Percentiles rank a stretch among this genome's conserved stretches.
phyloP scores from a whole-genome alignment of 2,329 filamentous ascomycete species.

The Verticillium tricorpus region DNA sequence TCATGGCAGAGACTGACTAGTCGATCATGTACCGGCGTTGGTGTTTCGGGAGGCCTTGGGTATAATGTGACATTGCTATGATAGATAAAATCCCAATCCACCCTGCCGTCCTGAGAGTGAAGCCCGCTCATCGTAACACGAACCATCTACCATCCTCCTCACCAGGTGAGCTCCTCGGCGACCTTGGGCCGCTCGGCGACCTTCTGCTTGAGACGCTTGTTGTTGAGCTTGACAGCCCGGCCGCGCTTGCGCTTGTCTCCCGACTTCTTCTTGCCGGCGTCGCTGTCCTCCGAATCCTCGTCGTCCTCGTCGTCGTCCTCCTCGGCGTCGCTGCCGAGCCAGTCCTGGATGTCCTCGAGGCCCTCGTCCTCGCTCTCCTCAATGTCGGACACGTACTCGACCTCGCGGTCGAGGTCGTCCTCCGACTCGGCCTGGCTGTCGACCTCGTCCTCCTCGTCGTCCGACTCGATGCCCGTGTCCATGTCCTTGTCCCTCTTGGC shows the following conservation, averaged over 20 bases:
- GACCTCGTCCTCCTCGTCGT: constrained; percentile 68
- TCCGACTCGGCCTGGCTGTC: constrained; percentile 63
- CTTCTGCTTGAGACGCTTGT: constrained; percentile 30
- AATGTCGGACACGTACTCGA: constrained; percentile 91
- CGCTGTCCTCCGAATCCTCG: constrained; percentile 53
- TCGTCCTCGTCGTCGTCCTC: constrained; percentile 55
- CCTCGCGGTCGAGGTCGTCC: constrained; percentile 64
- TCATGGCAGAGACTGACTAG: background rate
- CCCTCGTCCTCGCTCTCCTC: constrained; percentile 75
- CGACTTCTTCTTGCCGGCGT: constrained; percentile 48
- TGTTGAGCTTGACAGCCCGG: constrained; percentile 41
- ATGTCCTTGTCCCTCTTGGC: constrained; percentile 80
- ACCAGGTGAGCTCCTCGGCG: constrained; percentile 39
- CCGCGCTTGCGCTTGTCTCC: constrained; percentile 53
- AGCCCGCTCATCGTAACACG: background rate
- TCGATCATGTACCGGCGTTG: background rate
- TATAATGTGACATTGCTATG: background rate
- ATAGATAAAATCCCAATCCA: background rate
- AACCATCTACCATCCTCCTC: constrained; percentile 12
- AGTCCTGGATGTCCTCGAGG: constrained; percentile 80
- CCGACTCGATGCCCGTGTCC: constrained; percentile 79
- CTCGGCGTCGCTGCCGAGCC: constrained; percentile 70
- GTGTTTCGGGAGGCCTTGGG: background rate
- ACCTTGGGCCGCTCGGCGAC: constrained; percentile 40
- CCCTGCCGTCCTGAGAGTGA: background rate